Base-by-base conservation (phyloP, 2,329 filamentous ascomycete species). In the Fusarium veterinarium region DNA sequence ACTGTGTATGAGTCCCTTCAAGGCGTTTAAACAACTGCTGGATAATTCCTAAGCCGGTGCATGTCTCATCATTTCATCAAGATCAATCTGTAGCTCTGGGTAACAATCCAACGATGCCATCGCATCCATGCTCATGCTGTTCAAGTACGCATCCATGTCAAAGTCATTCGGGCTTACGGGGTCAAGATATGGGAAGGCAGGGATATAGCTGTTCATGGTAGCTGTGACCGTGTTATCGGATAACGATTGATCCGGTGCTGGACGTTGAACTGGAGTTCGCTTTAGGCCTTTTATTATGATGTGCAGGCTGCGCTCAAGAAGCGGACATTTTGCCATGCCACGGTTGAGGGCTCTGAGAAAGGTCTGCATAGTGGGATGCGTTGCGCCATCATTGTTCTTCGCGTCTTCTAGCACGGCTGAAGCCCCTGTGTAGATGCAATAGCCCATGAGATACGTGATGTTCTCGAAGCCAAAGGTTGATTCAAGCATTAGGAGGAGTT, bases 231-330 rank as follows among this genome's bases (percentile, higher is more conserved):
- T n/a, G 7, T 10, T 58, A 1, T 62, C 52, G 1, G 59, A 40
- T 3, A 59, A 16, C 6, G 49, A 59, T 5, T 62, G 41, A 16
- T 62, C 52, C 0, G 33, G 49, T 12, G 41, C 33, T n/a, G 17
- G 17, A n/a, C 52, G 8, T 3, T 59, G 30, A 3, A 62, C 28
- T 9, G 59, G 59, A 4, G 33, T 23, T 10, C 52, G 41, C 28
- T 62, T 62, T 2, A 62, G n/a, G 6, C 59, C 59, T 40, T 62
- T 62, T 14, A 62, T 45, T 13, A 62, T 62, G n/a, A 59, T 62
- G 17, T 62, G 59, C 16, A 62, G 23, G n/a, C 59, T 62, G 23
- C 59, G 10, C n/a, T 62, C 52, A 3, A 62, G 40, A 2, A 62
- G 5, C 3, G 59, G 59, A 13, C 59, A 62, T 14, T 37, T 62